Evolutionary conservation across 306 rosid genomes (phyloP), one percentile per base, ranked within the genome.

Genomic region (Ormosia semicastrata): DNA sequence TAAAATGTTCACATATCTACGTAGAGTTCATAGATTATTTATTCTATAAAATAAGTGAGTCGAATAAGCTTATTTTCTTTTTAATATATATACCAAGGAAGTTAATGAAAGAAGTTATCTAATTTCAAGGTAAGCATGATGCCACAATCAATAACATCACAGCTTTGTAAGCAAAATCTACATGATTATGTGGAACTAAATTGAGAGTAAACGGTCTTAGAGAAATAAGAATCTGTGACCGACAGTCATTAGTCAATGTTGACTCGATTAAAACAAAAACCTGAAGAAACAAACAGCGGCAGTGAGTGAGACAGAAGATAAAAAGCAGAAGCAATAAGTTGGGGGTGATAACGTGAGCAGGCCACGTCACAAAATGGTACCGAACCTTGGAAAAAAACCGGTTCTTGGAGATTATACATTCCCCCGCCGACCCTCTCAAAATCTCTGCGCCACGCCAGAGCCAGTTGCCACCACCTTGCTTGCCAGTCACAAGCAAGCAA

Each of bases 301-400:
- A 9, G 56, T 4, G 53, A 33, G 34, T 2, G 59, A 8, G 10
- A 49, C 1, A 49, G 60, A 53, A 8, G 30, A 33, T 33, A 44
- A 32, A 36, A 36, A 39, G 2, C 34, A 32, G 10, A 50, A 58
- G 71, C 83, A 79, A n/a, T n/a, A n/a, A 70, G 76, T 80, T 47
- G 49, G n/a, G 32, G 43, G 11, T 46, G 54, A 72, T 74, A 74
- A 41, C 79, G 46, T 74, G 43, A 17, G 12, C 53, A 36, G 41
- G 79, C 17, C 84, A 81, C 84, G 66, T 81, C 68, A 77, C 74
- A 39, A 75, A 75, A 75, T 47, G 73, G 83, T 77, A 84, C 81
- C 84, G 44, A 49, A 52, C 46, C 67, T 24, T 24, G 24, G 1
- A 24, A 24, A 24, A 24, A 24, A 24, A 24, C 0, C 67, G 8